These are phyloP conservation scores for Medicago lupulina DNA, from an alignment of 306 rosid species.

Conservation along the genomic window DNA sequence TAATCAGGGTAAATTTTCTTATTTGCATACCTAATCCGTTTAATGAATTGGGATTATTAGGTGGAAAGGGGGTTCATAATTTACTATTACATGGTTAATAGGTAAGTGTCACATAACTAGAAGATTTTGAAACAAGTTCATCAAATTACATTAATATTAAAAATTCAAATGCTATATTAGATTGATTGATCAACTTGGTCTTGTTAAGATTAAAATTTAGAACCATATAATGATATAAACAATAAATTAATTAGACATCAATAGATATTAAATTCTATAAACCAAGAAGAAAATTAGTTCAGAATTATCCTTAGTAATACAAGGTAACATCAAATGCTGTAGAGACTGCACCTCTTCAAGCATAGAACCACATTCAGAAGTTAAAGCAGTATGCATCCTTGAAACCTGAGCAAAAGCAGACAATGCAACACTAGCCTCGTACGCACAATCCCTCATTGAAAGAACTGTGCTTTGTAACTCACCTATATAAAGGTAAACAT, in stretches of 20 bases:
- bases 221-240: conserved; percentile 25
- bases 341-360: conserved; percentile 81
- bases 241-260: conserved; percentile 27
- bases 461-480: conserved; percentile 81
- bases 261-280: conserved; percentile 23
- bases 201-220: conserved; percentile 10
- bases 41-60: conserved; percentile 19
- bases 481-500: conserved; percentile 54
- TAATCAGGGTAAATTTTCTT: conserved; percentile 9
- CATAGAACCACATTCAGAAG: conserved; percentile 98
- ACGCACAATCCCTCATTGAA: conserved; percentile 87
- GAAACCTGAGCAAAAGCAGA: conserved; percentile 72
- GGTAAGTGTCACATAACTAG: conserved; percentile 17
- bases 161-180: conserved; percentile 35
- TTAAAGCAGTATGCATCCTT: conserved; percentile 84
- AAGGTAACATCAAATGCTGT: conserved; percentile 25
- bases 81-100: conserved; percentile 34
- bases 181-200: conserved; percentile 26
- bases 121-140: conserved; percentile 22
- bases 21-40: conserved; percentile 15
- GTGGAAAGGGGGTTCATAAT: neutral
- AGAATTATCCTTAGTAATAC: conserved; percentile 19
- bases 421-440: conserved; percentile 76
- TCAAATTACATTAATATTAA: conserved; percentile 29
- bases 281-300: conserved; percentile 27